Evolutionary conservation across 1,284 basidiomycete species (phyloP).

Genomic region (Termitomyces sp.): DNA sequence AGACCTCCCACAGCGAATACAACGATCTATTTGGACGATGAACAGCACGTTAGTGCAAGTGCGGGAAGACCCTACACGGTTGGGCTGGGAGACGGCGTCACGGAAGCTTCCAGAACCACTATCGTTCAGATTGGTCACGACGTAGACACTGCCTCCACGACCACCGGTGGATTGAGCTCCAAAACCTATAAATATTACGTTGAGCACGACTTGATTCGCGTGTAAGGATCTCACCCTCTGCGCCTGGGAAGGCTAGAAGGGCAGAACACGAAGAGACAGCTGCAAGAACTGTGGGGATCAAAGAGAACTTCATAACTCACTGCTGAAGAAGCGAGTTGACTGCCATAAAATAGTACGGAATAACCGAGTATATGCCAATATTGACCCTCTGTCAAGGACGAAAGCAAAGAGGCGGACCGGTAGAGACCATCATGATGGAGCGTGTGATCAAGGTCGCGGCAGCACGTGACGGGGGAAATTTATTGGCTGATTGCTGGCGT

Average conservation of each 20-base stretch:
- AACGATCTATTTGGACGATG: constrained; percentile 23
- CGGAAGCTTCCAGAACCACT: constrained; percentile 31
- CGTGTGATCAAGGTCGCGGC: too few relatives aligned
- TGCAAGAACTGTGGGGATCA: constrained; percentile 8
- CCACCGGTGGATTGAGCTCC: constrained; percentile 32
- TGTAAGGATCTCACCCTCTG: constrained; percentile 22
- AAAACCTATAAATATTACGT: constrained; percentile 21
- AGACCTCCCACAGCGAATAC: constrained; percentile 33
- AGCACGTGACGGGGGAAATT: too few relatives aligned
- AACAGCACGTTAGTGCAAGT: background rate
- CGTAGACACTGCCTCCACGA: constrained; percentile 30
- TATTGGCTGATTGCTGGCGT: too few relatives aligned
- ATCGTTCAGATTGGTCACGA: constrained; percentile 33
- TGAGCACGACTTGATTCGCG: background rate
- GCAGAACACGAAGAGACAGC: constrained; percentile 17
- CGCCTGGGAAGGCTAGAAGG: constrained; percentile 29
- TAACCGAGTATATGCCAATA: constrained; percentile 13
- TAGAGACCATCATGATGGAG: constrained; percentile 3
- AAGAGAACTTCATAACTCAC: constrained; percentile 11
- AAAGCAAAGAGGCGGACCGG: constrained; percentile 7
- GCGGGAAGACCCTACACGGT: constrained; percentile 20
- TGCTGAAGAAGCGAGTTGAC: background rate
- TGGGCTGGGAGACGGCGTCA: constrained; percentile 31
- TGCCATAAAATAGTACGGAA: background rate
- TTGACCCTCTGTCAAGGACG: constrained; percentile 4